Evolutionary conservation across 2,329 filamentous ascomycete genomes (phyloP).

Genomic region (Colletotrichum tropicicola): DNA sequence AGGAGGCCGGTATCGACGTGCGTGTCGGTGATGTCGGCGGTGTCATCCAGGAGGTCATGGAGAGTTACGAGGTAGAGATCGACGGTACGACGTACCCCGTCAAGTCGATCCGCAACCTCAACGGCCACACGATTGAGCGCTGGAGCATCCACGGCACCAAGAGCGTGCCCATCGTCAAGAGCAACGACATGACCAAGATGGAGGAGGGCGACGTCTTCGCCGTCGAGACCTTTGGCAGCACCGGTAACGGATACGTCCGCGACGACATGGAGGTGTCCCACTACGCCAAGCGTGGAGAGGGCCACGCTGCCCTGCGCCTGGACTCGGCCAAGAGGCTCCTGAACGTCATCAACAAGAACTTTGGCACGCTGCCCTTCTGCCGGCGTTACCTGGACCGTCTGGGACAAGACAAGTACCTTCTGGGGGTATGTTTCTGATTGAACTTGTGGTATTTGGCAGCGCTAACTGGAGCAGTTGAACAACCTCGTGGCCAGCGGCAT

Average conservation of each 20-base stretch:
- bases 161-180: slow-evolving; percentile 83
- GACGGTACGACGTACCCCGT: slow-evolving; percentile 73
- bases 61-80: slow-evolving; percentile 79
- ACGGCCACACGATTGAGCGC: slow-evolving; percentile 79
- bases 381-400: slow-evolving; percentile 89
- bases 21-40: slow-evolving; percentile 78
- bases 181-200: slow-evolving; percentile 82
- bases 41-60: slow-evolving; percentile 79
- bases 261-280: slow-evolving; percentile 89
- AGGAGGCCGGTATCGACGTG: slow-evolving; percentile 82
- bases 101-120: slow-evolving; percentile 77
- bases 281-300: slow-evolving; percentile 80
- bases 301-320: slow-evolving; percentile 79
- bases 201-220: slow-evolving; percentile 85
- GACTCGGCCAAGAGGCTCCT: slow-evolving; percentile 86
- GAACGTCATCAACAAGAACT: slow-evolving; percentile 94
- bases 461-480: slow-evolving; percentile 70
- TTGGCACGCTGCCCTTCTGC: slow-evolving; percentile 91
- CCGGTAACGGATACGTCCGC: slow-evolving; percentile 78
- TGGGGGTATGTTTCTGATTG: slow-evolving; percentile 72
- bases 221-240: slow-evolving; percentile 85
- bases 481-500: slow-evolving; percentile 84
- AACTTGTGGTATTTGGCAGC: slow-evolving; percentile 34
- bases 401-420: slow-evolving; percentile 93
- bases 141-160: slow-evolving; percentile 84